Base-by-base conservation (phyloP, 2,329 filamentous ascomycete species). In the Alternaria longipes region DNA sequence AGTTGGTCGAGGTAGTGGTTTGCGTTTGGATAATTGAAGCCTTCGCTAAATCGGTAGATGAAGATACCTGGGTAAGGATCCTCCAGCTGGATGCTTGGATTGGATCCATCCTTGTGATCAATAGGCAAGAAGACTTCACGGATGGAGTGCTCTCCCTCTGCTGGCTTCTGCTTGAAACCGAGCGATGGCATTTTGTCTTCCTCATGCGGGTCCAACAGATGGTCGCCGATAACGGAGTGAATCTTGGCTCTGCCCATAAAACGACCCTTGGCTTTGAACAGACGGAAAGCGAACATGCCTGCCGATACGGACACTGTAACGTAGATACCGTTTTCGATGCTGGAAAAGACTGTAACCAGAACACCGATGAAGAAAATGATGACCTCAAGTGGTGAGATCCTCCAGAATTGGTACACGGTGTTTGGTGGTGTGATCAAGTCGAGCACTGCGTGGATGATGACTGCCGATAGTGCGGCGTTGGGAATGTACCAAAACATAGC, bases 401-500 rank as follows among this genome's bases (percentile, higher is more conserved):
- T 87, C 94, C 94, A 99, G 82, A 98, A 99, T 74, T 95, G 91
- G 79, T 97, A 97, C 11, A 98, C 87, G 0, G 91, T 94, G 77
- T 97, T 94, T 8, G 94, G 94, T 0, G 93, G 90, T 0, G 94
- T 97, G 75, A 98, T 92, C 61, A 99, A 82, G 76, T 98, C 94
- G 55, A 92, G 91, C 2, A 99, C 94, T 4, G 95, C 95, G 77
- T 99, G 94, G 63, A 98, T 97, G 65, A 99, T 97, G 74, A 99
- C 92, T 38, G 89, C 95, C 0, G 94, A 86, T 1, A 99, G 86
- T 8, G 89, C 87, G 4, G 94, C 88, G 64, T 86, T 91, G 0
- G 94, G 93, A 60, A 98, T 97, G 79, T 95, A 99, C 82, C 89
- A 98, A 84, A 99, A 99, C 45, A 97, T 90, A 0, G 90, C 89